Evolutionary conservation across 176 grass and related monocot species (phyloP), one percentile per base, ranked within the genome.

Genomic region (Triticum monococcum): DNA sequence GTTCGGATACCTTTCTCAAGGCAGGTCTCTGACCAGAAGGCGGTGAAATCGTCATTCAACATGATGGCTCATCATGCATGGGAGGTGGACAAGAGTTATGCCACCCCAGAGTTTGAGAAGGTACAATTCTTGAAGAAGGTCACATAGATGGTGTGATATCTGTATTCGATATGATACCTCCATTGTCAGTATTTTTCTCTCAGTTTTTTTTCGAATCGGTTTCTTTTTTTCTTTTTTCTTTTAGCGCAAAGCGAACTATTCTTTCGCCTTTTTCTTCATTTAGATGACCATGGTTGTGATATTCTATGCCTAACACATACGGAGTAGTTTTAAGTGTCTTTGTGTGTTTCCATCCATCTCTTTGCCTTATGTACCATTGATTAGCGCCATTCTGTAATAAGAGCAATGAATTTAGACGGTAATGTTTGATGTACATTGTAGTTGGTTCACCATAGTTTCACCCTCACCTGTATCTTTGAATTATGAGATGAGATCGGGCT

Each of bases 51-150:
- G 1, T 91, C 92, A 17, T 96, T 98, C 81, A 98, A 98, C 88
- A 94, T 90, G 78, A 96, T 98, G 97, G 75, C 97, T 83, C 94
- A 98, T 92, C 94, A 94, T 82, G 97, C 92, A 16, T 98, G 94
- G 97, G 97, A 98, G 77, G 88, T 96, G 81, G 97, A 96, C 72
- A 96, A 91, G 89, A 91, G 76, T 69, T 94, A 91, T 71, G 83
- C 75, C 2, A 75, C 57, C 72, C 92, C 92, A 32, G 97, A 92
- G 28, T 98, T 98, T 91, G 92, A 96, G 79, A 92, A 94, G 77
- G 85, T 94, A 54, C 79, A 80, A 64, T 67, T 79, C 16, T 81
- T 98, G 60, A 96, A 89, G 71, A 98, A 89, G 85, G 87, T 98
- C 66, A 98, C 90, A 75, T 96, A 93, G 85, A 60, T 78, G 30